Evolutionary conservation across 768 basidiomycete genomes (phyloP), one percentile per base, ranked within the genome.

Genomic region (Hygrocybe punicea): DNA sequence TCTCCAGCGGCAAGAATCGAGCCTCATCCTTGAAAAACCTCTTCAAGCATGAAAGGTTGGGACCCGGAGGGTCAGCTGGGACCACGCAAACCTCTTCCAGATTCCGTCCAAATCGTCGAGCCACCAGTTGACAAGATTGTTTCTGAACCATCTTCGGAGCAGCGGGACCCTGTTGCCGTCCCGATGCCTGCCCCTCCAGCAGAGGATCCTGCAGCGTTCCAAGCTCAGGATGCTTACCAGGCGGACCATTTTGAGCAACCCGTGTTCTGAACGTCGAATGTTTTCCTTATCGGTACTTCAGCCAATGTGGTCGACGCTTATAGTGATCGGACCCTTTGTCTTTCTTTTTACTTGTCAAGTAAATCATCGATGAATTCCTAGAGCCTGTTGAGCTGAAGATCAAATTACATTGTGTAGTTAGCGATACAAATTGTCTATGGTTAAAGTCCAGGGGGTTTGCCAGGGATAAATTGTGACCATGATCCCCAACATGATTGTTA

Each of bases 21-120:
- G n/a, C n/a, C n/a, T n/a, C n/a, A n/a, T n/a, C n/a, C n/a, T n/a
- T n/a, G n/a, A n/a, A 13, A 2, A 24, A 3, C 40, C n/a, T 19
- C 17, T 11, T 19, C 33, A 46, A 96, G 94, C 76, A 99, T 99
- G 97, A 95, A 96, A 78, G 91, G 88, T 51, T 88, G 80, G 72
- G 97, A 99, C 73, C 93, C 94, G 37, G 89, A 94, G 69, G 97
- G 97, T 59, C 82, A 83, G 58, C 75, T 80, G 46, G 97, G 97
- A 46, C 97, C 95, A 67, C 81, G 82, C 75, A 93, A 92, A 73
- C 93, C 94, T 62, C 87, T 98, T 51, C 97, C 97, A 53, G 97
- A 98, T 72, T 88, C 87, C 62, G 95, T 99, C 69, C 84, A 84
- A 66, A 91, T 98, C 67, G 71, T 84, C 69, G 93, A 95, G 70